These are phyloP conservation scores for Uromyces viciae-fabae DNA, from an alignment of 1,284 basidiomycete genomes.

Conservation along the genomic window DNA sequence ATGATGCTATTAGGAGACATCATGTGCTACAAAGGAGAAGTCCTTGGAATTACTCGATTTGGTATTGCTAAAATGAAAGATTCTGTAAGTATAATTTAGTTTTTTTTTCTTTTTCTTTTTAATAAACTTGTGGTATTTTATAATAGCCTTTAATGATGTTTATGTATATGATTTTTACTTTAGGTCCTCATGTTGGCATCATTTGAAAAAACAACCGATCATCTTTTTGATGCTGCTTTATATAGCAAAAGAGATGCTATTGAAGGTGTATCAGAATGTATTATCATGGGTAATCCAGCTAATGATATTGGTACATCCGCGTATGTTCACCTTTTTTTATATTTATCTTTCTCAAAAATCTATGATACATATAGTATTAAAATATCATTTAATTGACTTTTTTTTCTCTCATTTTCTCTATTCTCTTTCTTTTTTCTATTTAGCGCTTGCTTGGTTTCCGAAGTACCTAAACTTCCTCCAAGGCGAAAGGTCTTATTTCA, in stretches of 20 bases:
- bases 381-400: too few species aligned
- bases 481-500: conserved; percentile 40
- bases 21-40: conserved; percentile 99
- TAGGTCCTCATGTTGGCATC: conserved; percentile 83
- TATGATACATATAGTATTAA: too few species aligned
- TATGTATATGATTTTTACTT: neutral
- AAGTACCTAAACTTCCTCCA: conserved; percentile 33
- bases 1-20: conserved; percentile 98
- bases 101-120: too few species aligned
- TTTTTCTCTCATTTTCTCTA: neutral
- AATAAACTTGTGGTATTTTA: too few species aligned
- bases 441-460: conserved; percentile 43
- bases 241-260: conserved; percentile 94
- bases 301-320: conserved; percentile 91
- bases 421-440: neutral
- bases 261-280: conserved; percentile 95
- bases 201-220: conserved; percentile 99
- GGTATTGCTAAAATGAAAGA: conserved; percentile 99
- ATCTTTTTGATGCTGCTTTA: conserved; percentile 94
- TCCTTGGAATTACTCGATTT: conserved; percentile 96
- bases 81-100: conserved; percentile 75
- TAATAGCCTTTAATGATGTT: neutral
- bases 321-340: conserved; percentile 59
- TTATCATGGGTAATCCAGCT: conserved; percentile 99
- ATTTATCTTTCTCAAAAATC: neutral